phyloP scores from a whole-genome alignment of 1,284 basidiomycete genomes.

The Apiotrichum sp. region DNA sequence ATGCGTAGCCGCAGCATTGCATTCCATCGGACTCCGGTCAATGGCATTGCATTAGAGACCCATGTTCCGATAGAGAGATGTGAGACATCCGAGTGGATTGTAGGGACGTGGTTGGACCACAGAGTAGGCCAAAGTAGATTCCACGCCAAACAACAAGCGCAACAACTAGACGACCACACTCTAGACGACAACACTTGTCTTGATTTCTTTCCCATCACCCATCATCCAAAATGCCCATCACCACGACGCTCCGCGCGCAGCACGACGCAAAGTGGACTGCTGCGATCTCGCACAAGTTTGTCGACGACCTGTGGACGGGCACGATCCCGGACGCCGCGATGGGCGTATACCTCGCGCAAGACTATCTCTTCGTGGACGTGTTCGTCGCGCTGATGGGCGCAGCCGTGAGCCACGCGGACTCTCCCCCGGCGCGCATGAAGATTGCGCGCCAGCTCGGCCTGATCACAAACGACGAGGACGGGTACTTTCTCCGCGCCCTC shows the following conservation, averaged over 20 bases:
- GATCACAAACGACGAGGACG: constrained; percentile 16
- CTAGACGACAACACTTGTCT: no score
- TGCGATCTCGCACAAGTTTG: constrained; percentile 6
- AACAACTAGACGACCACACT: no score
- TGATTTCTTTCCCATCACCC: no score
- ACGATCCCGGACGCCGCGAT: constrained; percentile 6
- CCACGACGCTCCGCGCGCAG: neutral
- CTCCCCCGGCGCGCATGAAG: constrained; percentile 4
- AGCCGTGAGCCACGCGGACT: constrained; percentile 10
- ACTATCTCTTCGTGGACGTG: constrained; percentile 15
- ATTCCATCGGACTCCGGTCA: no score
- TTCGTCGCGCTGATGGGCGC: constrained; percentile 17
- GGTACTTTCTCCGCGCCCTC: constrained; percentile 15
- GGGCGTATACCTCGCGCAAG: constrained; percentile 10
- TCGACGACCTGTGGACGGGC: constrained; percentile 14
- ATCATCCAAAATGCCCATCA: no score
- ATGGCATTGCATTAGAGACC: no score
- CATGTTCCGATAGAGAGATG: no score
- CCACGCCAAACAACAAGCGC: no score
- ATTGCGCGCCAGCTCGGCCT: constrained; percentile 14
- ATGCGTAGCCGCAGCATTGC: no score
- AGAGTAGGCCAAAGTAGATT: no score
- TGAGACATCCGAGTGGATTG: no score
- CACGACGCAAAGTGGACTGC: constrained; percentile 1
- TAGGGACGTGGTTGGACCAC: no score